A percentile compares a stretch with the other conserved stretches of the same genome.
Conservation (phyloP, 2,329 filamentous ascomycete genomes). For the Alternaria sp. region DNA sequence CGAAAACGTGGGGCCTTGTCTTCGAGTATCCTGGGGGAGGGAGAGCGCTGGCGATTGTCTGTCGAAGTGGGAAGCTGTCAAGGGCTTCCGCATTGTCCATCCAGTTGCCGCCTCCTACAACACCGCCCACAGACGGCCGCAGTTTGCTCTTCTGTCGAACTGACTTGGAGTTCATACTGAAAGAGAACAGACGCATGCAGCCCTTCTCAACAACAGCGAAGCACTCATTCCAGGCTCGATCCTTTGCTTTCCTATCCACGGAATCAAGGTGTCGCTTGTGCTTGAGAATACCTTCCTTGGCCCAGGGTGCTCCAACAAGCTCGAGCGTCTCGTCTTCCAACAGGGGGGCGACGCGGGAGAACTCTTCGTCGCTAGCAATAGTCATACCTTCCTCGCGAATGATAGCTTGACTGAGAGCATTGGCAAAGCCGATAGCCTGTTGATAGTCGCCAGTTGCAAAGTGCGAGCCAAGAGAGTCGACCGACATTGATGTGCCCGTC, state of each 20-base stretch:
- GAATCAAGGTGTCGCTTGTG: slow-evolving; percentile 96
- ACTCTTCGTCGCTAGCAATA: slow-evolving; percentile 62
- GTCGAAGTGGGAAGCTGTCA: slow-evolving; percentile 84
- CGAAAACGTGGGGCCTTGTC: slow-evolving; percentile 89
- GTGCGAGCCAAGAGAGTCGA: slow-evolving; percentile 84
- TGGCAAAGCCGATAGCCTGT: slow-evolving; percentile 96
- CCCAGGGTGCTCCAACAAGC: slow-evolving; percentile 93
- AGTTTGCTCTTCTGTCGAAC: slow-evolving; percentile 69
- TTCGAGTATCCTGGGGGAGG: slow-evolving; percentile 94
- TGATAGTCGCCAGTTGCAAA: slow-evolving; percentile 83
- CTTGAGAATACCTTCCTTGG: slow-evolving; percentile 93
- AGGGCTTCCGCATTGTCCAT: slow-evolving; percentile 93
- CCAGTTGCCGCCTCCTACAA: slow-evolving; percentile 97
- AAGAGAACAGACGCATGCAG: slow-evolving; percentile 92
- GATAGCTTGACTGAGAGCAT: slow-evolving; percentile 93
- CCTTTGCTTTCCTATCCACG: slow-evolving; percentile 88
- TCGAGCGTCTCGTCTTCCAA: slow-evolving; percentile 93
- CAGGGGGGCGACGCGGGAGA: slow-evolving; percentile 66
- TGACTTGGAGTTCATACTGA: slow-evolving; percentile 78
- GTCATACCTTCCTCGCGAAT: slow-evolving; percentile 81
- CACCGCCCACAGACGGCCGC: slow-evolving; percentile 63
- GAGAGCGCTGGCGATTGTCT: slow-evolving; percentile 88
- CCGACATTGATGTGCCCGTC: slow-evolving; percentile 88
- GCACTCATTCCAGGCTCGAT: slow-evolving; percentile 91
- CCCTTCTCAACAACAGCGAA: slow-evolving; percentile 97